Evolutionary conservation across 1,139 yeast genomes (phyloP).

Genomic region (Suhomyces panamericanus): DNA sequence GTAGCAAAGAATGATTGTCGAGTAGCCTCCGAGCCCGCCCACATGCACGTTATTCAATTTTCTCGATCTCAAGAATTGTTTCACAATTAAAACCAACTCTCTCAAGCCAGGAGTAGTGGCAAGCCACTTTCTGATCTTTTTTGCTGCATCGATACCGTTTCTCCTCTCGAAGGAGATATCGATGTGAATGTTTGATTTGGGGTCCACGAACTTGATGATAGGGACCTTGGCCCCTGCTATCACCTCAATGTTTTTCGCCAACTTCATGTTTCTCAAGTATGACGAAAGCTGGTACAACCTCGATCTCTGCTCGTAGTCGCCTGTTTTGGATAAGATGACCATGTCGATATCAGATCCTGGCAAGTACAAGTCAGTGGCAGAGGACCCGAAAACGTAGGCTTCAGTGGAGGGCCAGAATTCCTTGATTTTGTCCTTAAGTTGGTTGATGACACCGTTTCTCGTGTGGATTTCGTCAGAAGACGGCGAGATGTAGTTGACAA

Average conservation of each 20-base stretch:
- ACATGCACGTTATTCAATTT: constrained; percentile 87
- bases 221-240: constrained; percentile 95
- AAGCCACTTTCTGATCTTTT: constrained; percentile 75
- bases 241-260: constrained; percentile 79
- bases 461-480: constrained; percentile 68
- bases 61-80: constrained; percentile 82
- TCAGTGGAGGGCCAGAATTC: constrained; percentile 79
- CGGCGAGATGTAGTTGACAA: constrained; percentile 85
- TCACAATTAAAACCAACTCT: constrained; percentile 79
- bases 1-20: constrained; percentile 84
- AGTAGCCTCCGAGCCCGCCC: constrained; percentile 96
- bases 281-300: constrained; percentile 76
- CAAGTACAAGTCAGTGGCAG: constrained; percentile 88
- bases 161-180: constrained; percentile 90
- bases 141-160: constrained; percentile 86
- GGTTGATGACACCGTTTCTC: constrained; percentile 66
- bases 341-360: constrained; percentile 98
- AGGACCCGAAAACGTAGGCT: constrained; percentile 89
- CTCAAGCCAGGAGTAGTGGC: constrained; percentile 74
- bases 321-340: constrained; percentile 71
- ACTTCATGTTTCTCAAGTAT: constrained; percentile 56
- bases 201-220: constrained; percentile 87
- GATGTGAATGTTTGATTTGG: constrained; percentile 67
- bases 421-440: constrained; percentile 57
- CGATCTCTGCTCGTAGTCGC: constrained; percentile 66